phyloP scores from a whole-genome alignment of 1,139 yeast genomes.

The Diutina rugosa region DNA sequence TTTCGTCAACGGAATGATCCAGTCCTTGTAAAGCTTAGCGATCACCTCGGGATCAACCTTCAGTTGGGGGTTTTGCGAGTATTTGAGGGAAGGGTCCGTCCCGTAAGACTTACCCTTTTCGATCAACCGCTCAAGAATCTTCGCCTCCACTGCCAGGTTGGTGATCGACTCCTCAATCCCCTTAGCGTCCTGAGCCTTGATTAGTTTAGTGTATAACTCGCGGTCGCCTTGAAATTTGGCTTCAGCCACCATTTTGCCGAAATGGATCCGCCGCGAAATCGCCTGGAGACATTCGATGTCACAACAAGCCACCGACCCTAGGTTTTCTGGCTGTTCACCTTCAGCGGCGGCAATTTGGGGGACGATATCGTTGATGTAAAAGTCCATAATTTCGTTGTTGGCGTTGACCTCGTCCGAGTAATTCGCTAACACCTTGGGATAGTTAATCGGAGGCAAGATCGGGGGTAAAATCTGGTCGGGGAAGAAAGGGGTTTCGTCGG shows the following conservation, averaged over 20 bases:
- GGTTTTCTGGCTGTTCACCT: constrained; percentile 76
- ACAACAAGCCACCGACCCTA: constrained; percentile 74
- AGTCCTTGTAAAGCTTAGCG: constrained; percentile 72
- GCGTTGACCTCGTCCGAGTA: constrained; percentile 68
- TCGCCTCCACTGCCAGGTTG: constrained; percentile 73
- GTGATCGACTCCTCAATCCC: constrained; percentile 80
- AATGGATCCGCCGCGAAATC: constrained; percentile 86
- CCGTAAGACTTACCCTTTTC: constrained; percentile 82
- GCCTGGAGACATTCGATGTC: constrained; percentile 86
- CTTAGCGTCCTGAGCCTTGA: constrained; percentile 46
- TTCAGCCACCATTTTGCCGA: constrained; percentile 96
- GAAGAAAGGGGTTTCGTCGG: constrained; percentile 90
- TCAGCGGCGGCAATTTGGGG: constrained; percentile 55
- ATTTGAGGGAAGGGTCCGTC: constrained; percentile 69
- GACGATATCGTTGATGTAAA: constrained; percentile 59
- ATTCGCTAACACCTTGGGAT: constrained; percentile 66
- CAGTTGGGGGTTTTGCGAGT: constrained; percentile 55
- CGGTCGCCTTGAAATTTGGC: constrained; percentile 69
- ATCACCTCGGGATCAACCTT: constrained; percentile 73
- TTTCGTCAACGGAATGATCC: constrained; percentile 87
- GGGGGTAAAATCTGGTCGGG: constrained; percentile 54
- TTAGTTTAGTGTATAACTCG: constrained; percentile 50
- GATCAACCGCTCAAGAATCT: constrained; percentile 64
- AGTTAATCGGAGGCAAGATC: constrained; percentile 65
- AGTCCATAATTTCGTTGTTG: constrained; percentile 51